Evolutionary conservation across 2,329 filamentous ascomycete species (phyloP), one percentile per base, ranked within the genome.

Genomic region (Scedosporium minutisporum): DNA sequence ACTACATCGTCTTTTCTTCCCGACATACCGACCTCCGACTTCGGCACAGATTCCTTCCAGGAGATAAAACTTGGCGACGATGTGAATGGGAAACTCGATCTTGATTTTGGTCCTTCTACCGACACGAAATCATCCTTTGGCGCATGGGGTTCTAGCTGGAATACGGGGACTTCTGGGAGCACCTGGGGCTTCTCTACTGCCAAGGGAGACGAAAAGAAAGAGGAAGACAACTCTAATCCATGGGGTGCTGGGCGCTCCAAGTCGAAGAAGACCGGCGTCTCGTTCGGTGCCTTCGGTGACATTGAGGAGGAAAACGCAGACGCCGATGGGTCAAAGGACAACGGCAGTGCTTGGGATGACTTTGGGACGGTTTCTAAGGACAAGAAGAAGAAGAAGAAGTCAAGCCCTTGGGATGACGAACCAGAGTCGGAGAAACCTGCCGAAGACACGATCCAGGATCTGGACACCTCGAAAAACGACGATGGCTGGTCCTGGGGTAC

Each of bases 41-140:
- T 80, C 53, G 81, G 82, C 63, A 74, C 80, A n/a, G 73, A 74
- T 60, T 66, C 71, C 5, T 90, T 90, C 67, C 80, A 89, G 55
- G 87, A 90, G 29, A 85, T 91, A 66, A 88, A 85, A 68, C 73
- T 91, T 27, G 71, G 71, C n/a, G 82, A 86, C 66, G 85, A 87
- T 63, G 70, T 74, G 27, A 78, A 76, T n/a, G 82, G 84, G 1
- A 82, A 83, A 62, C 70, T 85, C 5, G 82, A 86, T 65, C 69
- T 85, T 14, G 81, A 77, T 64, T 80, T 86, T 67, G 81, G 80
- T 59, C 71, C 76, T n/a, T 74, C 76, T 25, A 71, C 73, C 4
- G 76, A 77, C 44, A 70, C 70, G 12, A 82, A 82, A 66, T 69
- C 72, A 46, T 64, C 69, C 48, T 80, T 88, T 67, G 80, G 84